A percentile compares a stretch with the other conserved stretches of the same genome.
phyloP scores from a whole-genome alignment of 495 filamentous ascomycete genomes.

The Aspergillus nidulans region DNA sequence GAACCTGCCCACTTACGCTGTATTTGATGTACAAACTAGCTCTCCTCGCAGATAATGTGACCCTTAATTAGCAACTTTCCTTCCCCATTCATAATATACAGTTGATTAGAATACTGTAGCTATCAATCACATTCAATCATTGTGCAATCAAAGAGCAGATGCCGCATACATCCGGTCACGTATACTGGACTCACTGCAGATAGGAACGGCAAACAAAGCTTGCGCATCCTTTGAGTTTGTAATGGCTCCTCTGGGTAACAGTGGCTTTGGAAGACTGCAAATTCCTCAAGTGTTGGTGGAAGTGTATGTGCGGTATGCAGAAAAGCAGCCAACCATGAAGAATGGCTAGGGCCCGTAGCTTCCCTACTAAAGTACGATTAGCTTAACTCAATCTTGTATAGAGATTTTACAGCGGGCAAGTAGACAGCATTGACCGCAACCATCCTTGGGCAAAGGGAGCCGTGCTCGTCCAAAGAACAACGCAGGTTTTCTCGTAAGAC shows the following conservation, averaged over 20 bases:
- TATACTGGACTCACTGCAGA: constrained; percentile 66
- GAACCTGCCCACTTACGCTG: constrained; percentile 57
- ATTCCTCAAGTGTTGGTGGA: constrained; percentile 48
- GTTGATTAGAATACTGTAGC: constrained; percentile 34
- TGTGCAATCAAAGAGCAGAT: constrained; percentile 45
- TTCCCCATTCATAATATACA: not conserved
- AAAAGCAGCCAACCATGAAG: not conserved
- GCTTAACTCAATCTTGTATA: constrained; percentile 6
- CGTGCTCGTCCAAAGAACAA: constrained; percentile 59
- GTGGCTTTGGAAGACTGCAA: constrained; percentile 44
- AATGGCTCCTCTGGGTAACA: constrained; percentile 49
- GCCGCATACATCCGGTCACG: constrained; percentile 69
- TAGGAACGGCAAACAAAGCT: constrained; percentile 55
- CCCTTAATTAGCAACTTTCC: constrained; percentile 37
- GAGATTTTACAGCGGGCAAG: constrained; percentile 22
- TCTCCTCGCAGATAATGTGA: constrained; percentile 52
- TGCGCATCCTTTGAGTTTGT: constrained; percentile 56
- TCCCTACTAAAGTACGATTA: constrained; percentile 60
- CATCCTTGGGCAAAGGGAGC: constrained; percentile 19
- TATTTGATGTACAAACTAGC: constrained; percentile 76
- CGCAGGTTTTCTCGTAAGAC: constrained; percentile 78
- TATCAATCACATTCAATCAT: constrained; percentile 48
- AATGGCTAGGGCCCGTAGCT: constrained; percentile 49
- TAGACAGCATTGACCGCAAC: constrained; percentile 37
- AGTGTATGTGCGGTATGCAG: not conserved